Conservation (phyloP, 1,284 basidiomycete species). For the Lentinula novae-zelandiae region DNA sequence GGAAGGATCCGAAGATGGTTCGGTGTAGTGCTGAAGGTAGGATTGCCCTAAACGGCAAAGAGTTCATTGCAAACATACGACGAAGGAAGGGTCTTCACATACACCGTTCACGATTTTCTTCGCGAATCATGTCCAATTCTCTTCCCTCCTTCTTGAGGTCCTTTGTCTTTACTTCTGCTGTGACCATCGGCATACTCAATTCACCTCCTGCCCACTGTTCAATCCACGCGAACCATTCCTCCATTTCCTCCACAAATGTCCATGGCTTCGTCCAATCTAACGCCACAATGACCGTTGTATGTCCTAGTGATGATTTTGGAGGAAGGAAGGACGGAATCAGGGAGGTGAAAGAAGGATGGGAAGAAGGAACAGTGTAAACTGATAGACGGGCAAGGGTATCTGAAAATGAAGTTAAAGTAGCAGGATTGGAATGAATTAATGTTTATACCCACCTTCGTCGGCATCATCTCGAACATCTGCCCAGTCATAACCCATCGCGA, state of each 20-base stretch:
- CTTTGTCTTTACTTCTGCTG: neutral
- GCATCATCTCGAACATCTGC: constrained; percentile 82
- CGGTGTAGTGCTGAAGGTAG: constrained; percentile 85
- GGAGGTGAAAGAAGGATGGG: constrained; percentile 65
- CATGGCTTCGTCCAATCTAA: constrained; percentile 97
- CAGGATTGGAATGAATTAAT: constrained; percentile 10
- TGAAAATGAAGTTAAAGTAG: constrained; percentile 27
- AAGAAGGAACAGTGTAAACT: constrained; percentile 86
- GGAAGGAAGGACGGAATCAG: constrained; percentile 86
- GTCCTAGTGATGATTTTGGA: constrained; percentile 62
- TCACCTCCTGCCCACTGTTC: constrained; percentile 78
- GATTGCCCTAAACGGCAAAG: constrained; percentile 64
- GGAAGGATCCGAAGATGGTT: constrained; percentile 67
- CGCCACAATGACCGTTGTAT: constrained; percentile 82
- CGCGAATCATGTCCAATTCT: constrained; percentile 64
- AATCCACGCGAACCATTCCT: constrained; percentile 84
- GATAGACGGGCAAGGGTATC: constrained; percentile 85
- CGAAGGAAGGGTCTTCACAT: constrained; percentile 30
- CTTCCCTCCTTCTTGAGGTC: constrained; percentile 32
- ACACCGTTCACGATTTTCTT: constrained; percentile 84
- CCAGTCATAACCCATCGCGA: constrained; percentile 87
- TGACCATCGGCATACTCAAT: constrained; percentile 12
- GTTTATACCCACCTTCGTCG: constrained; percentile 68
- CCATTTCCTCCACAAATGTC: constrained; percentile 85
- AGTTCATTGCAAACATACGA: constrained; percentile 7